A percentile compares a stretch with the other conserved stretches of the same genome.
These are phyloP conservation scores for Besnoitia besnoiti DNA, from an alignment of 169 alveolate species.

Conservation along the genomic window DNA sequence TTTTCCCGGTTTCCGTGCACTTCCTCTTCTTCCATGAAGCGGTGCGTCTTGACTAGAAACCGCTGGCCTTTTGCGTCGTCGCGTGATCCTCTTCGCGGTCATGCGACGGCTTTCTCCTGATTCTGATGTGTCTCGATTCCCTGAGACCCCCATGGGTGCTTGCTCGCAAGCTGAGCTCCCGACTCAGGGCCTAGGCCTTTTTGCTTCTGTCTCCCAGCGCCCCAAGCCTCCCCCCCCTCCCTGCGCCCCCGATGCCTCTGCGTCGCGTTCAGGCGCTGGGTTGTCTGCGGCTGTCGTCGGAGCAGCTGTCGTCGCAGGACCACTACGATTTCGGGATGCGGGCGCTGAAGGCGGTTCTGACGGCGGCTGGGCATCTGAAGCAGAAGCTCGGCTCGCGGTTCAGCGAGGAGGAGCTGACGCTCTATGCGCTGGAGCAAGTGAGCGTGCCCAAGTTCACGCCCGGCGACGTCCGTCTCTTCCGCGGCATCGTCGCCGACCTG, in stretches of 20 bases:
- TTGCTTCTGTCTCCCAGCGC: too few species aligned
- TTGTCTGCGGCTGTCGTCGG: constrained; percentile 86
- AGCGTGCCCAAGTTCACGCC: constrained; percentile 91
- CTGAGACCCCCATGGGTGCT: too few species aligned
- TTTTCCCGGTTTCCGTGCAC: not conserved
- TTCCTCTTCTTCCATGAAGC: too few species aligned
- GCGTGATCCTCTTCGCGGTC: too few species aligned
- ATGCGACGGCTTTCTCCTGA: too few species aligned
- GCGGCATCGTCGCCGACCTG: constrained; percentile 91
- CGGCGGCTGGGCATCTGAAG: constrained; percentile 89
- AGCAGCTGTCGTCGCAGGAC: constrained; percentile 92
- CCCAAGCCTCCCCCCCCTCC: too few species aligned
- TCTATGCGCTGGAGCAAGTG: constrained; percentile 91
- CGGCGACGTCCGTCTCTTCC: constrained; percentile 90
- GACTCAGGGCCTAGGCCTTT: too few species aligned
- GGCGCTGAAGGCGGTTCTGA: constrained; percentile 90
- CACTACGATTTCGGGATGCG: constrained; percentile 96
- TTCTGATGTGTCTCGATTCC: too few species aligned
- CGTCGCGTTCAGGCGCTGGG: constrained; percentile 54
- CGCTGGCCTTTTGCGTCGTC: too few species aligned
- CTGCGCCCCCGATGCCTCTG: too few species aligned
- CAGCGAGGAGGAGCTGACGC: constrained; percentile 80
- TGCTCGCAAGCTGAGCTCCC: too few species aligned
- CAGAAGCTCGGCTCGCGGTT: constrained; percentile 40
- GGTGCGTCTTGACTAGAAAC: too few species aligned